Evolutionary conservation across 116 monocot species (phyloP).

Genomic region (Posidonia oceanica): DNA sequence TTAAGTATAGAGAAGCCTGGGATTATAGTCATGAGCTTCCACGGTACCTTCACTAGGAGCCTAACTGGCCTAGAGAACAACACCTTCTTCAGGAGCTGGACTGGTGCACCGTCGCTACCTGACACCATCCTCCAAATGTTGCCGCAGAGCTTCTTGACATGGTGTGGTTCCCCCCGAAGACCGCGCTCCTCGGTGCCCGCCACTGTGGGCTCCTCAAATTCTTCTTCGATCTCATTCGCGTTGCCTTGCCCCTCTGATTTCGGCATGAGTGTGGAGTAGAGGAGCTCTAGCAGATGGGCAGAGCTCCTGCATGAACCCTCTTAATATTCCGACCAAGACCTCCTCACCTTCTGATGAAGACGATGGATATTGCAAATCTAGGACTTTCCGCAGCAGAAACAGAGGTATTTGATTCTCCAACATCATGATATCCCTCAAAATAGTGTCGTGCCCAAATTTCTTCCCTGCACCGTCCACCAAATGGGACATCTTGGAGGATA

Average conservation of each 20-base stretch:
- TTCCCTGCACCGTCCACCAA: constrained; percentile 17
- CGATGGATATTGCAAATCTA: constrained; percentile 11
- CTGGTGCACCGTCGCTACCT: no score
- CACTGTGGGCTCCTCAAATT: no score
- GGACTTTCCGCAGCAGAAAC: constrained; percentile 32
- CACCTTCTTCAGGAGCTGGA: no score
- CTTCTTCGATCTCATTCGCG: no score
- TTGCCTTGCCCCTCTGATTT: background rate
- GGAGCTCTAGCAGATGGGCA: constrained; percentile 40
- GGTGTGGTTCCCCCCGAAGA: no score
- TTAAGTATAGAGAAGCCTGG: constrained; percentile 26
- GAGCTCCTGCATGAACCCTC: no score
- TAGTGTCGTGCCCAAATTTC: constrained; percentile 29
- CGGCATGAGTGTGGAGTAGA: constrained; percentile 30
- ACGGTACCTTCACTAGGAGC: no score
- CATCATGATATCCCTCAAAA: constrained; percentile 56
- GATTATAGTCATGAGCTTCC: no score
- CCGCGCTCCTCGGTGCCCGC: no score
- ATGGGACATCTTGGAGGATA: constrained; percentile 5
- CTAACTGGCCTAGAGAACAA: no score
- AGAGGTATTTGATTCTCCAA: constrained; percentile 86
- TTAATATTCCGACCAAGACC: constrained; percentile 7
- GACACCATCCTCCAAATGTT: no score
- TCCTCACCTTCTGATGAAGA: constrained; percentile 4
- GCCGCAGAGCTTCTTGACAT: no score